These are phyloP conservation scores for Whalleya microplaca DNA, from an alignment of 2,329 filamentous ascomycete species.

Conservation along the genomic window DNA sequence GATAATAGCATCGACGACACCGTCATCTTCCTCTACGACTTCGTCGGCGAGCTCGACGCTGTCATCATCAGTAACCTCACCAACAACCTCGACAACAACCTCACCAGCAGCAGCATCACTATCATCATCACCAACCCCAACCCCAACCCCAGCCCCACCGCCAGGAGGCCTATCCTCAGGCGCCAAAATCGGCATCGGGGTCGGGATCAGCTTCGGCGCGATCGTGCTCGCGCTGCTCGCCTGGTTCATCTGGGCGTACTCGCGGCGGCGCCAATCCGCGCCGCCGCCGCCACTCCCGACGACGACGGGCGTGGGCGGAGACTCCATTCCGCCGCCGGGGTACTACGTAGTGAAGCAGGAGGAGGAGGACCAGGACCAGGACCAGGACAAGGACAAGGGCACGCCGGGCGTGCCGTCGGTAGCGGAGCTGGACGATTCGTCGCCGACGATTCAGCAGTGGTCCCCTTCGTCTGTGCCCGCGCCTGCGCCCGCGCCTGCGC, in stretches of 20 bases:
- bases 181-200: constrained; percentile 45
- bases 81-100: constrained; percentile 15
- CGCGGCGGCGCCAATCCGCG: constrained; percentile 18
- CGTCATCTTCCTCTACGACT: constrained; percentile 18
- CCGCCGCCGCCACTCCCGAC: neutral
- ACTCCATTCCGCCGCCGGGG: neutral
- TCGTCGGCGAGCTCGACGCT: constrained; percentile 18
- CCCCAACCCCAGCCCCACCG: constrained; percentile 11
- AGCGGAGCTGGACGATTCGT: constrained; percentile 22
- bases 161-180: constrained; percentile 38
- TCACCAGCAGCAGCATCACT: constrained; percentile 10
- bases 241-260: constrained; percentile 37
- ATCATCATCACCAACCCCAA: constrained; percentile 17
- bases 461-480: constrained; percentile 7
- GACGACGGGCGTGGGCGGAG: constrained; percentile 1
- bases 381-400: constrained; percentile 10
- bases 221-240: constrained; percentile 27
- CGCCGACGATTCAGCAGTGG: neutral
- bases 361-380: too few relatives aligned
- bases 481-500: too few relatives aligned
- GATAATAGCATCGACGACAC: too few relatives aligned
- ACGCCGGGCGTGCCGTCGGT: constrained; percentile 26
- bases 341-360: constrained; percentile 1
- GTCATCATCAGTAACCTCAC: constrained; percentile 6
- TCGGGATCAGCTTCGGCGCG: constrained; percentile 39